phyloP scores from a whole-genome alignment of 2,329 filamentous ascomycete species.

The Didymella exigua region DNA sequence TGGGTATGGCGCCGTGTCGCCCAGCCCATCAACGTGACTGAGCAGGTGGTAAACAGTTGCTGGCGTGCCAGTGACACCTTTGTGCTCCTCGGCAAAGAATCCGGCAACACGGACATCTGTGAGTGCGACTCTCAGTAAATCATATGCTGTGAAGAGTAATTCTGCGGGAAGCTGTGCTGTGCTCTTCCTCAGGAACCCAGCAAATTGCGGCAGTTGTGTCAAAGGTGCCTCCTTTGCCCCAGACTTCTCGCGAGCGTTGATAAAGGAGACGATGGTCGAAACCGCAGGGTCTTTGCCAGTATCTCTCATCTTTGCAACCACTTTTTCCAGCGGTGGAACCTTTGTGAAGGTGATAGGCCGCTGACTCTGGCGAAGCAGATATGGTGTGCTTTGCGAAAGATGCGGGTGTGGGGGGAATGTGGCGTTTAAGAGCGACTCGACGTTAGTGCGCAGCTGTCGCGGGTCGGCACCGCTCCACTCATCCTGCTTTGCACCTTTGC shows the following conservation, averaged over 20 bases:
- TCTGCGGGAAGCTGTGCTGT: slow-evolving; percentile 65
- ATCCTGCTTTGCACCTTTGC: slow-evolving; percentile 75
- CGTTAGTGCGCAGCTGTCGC: slow-evolving; percentile 69
- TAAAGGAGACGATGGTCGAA: slow-evolving; percentile 69
- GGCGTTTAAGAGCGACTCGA: slow-evolving; percentile 75
- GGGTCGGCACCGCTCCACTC: slow-evolving; percentile 81
- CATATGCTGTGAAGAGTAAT: slow-evolving; percentile 79
- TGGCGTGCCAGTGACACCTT: slow-evolving; percentile 55
- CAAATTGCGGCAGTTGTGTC: slow-evolving; percentile 71
- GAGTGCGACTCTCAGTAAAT: slow-evolving; percentile 79
- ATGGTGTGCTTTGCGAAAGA: slow-evolving; percentile 71
- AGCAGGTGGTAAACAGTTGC: slow-evolving; percentile 63
- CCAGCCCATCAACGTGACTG: slow-evolving; percentile 60
- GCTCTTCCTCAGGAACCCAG: slow-evolving; percentile 63
- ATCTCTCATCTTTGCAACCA: slow-evolving; percentile 76
- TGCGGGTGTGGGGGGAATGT: slow-evolving; percentile 79
- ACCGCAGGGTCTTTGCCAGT: slow-evolving; percentile 66
- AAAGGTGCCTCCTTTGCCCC: slow-evolving; percentile 70
- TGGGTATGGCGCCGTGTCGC: slow-evolving; percentile 71
- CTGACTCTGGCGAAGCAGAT: slow-evolving; percentile 66
- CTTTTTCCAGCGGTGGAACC: slow-evolving; percentile 79
- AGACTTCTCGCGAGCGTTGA: slow-evolving; percentile 64
- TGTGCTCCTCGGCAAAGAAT: slow-evolving; percentile 77
- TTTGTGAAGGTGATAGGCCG: slow-evolving; percentile 79
- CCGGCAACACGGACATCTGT: slow-evolving; percentile 79